phyloP scores from a whole-genome alignment of 2,329 filamentous ascomycete genomes.

The Xylariomycetidae sp. region DNA sequence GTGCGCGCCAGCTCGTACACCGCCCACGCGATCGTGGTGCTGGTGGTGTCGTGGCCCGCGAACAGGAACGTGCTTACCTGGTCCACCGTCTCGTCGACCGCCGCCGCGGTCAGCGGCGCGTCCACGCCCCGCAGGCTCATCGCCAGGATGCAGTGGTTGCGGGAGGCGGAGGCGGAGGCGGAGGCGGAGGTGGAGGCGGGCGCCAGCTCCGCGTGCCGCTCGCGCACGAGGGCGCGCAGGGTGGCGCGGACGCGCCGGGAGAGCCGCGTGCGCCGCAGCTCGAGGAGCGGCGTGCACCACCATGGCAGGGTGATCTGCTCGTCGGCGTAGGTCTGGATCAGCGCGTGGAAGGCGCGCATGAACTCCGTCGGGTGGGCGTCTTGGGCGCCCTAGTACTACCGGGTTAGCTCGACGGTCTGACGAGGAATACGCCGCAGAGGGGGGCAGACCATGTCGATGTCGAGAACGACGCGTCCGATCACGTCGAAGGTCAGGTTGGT shows the following conservation, averaged over 20 bases:
- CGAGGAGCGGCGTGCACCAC: slow-evolving; percentile 4
- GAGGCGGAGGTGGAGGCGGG: slow-evolving; percentile 5
- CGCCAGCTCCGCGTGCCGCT: background rate
- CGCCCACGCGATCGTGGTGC: background rate
- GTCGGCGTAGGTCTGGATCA: slow-evolving; percentile 14
- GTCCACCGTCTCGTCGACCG: background rate
- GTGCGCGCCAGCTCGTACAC: slow-evolving; percentile 3
- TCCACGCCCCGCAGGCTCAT: background rate
- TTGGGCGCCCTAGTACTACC: background rate
- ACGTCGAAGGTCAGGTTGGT: slow-evolving; percentile 12
- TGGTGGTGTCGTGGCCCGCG: slow-evolving; percentile 3
- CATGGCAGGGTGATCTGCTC: slow-evolving; percentile 6
- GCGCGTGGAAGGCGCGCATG: slow-evolving; percentile 16
- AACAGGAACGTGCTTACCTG: slow-evolving; percentile 2
- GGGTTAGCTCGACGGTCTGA: background rate
- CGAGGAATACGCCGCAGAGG: background rate
- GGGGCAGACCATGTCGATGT: slow-evolving; percentile 4
- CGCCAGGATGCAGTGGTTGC: background rate
- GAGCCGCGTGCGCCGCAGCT: slow-evolving; percentile 3
- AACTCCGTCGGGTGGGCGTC: slow-evolving; percentile 14
- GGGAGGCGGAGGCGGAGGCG: slow-evolving; percentile 4
- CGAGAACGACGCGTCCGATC: slow-evolving; percentile 9
- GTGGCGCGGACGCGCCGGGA: slow-evolving; percentile 11
- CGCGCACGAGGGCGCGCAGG: slow-evolving; percentile 16
- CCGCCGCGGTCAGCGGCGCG: background rate